Base-by-base conservation (phyloP, 169 alveolate genomes). In the Eimeria falciformis region DNA sequence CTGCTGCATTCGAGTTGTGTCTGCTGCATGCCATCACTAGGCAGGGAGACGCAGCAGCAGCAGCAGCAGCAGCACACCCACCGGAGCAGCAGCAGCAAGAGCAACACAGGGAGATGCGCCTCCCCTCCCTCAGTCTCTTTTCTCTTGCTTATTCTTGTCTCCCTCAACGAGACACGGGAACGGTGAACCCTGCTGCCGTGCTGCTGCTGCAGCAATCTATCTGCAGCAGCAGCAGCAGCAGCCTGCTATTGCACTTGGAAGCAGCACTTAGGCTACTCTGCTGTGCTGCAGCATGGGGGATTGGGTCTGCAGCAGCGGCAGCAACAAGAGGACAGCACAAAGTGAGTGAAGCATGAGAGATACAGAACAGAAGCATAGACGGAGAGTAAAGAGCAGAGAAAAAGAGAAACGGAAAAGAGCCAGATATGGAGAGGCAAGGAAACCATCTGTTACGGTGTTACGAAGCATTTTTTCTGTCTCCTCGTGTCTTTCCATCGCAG, bases 171-270 rank as follows among this genome's bases (percentile, higher is more conserved):
- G 56, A 71, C 82, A 29, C 50, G 25, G 82, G 82, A 40, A 33
- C 29, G 56, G 58, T 27, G 7, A 11, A 7, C 21, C 29, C 71
- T 58, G 71, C 33, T 58, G 71, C 71, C 5, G 9, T 58, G 18
- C 7, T 14, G 82, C 82, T 71, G 82, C 82, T 71, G 82, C 82
- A 71, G 82, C 50, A 40, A 5, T 50, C 82, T 4, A 40, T 71
- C 82, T 71, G 82, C 82, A 37, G 82, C 82, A 71, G 82, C 82
- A 71, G 82, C 82, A 33, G 56, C 82, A 71, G 56, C 82, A 71
- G 50, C 82, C 50, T 71, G 82, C 82, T 71, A 56, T 56, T 29
- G 18, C 46, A 71, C 82, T 37, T 71, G 5, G 82, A 71, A 40
- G 82, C 82, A 11, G 82, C 82, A 6, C 50, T 71, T 50, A 25